Conservation (phyloP, 352 stramenopile genomes). For the Globisporangium canariense region DNA sequence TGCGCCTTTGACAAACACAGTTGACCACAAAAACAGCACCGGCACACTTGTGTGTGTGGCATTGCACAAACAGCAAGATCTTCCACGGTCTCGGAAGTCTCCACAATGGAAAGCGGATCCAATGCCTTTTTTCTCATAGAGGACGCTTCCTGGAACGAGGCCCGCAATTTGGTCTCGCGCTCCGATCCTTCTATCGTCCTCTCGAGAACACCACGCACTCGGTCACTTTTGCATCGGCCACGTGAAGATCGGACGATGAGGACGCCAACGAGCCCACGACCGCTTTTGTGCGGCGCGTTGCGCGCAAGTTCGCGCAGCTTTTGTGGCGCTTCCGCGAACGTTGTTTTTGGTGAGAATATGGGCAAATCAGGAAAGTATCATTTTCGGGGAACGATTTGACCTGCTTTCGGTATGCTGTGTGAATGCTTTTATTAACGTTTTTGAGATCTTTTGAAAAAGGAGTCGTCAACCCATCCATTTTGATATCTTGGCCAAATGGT, state of each 20-base stretch:
- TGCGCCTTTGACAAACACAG: neutral
- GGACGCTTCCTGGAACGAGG: constrained; percentile 2
- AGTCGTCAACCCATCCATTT: neutral
- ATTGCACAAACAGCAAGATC: neutral
- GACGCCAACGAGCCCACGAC: constrained; percentile 3
- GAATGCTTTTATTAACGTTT: neutral
- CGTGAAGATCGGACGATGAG: neutral
- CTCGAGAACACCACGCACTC: neutral
- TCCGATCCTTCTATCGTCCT: neutral
- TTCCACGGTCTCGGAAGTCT: neutral
- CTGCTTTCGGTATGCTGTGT: neutral
- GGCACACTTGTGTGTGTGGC: neutral
- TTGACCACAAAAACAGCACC: neutral
- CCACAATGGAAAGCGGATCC: neutral
- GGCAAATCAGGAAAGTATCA: neutral
- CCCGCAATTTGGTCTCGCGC: neutral
- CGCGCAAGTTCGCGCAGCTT: constrained; percentile 4
- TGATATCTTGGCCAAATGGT: neutral
- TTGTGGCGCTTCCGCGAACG: constrained; percentile 1
- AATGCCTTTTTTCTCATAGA: neutral
- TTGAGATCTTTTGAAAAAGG: neutral
- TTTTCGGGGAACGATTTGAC: neutral
- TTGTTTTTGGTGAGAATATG: neutral
- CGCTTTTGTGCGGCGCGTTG: constrained; percentile 9
- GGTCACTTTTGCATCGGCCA: neutral